Evolutionary conservation across 192 early-diverging fungal species (phyloP).

Genomic region (Rhizophagus sp.): DNA sequence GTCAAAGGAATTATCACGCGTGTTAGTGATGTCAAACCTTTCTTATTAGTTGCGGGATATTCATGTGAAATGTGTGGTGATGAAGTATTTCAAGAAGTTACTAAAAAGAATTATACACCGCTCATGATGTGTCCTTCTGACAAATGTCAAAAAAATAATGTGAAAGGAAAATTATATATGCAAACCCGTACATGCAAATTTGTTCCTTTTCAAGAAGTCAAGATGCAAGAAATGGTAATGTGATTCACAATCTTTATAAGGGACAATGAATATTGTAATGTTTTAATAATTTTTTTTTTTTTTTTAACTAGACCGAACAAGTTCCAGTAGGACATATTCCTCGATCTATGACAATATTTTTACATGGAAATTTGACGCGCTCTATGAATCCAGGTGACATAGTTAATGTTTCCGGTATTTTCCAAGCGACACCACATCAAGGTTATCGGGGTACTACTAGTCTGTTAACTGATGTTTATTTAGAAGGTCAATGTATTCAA

Average conservation of each 20-base stretch:
- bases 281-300: not conserved
- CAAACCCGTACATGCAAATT: slow-evolving; percentile 93
- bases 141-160: slow-evolving; percentile 78
- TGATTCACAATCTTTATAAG: not conserved
- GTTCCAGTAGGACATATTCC: slow-evolving; percentile 99
- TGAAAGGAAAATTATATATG: slow-evolving; percentile 82
- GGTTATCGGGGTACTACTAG: slow-evolving; percentile 91
- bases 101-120: slow-evolving; percentile 71
- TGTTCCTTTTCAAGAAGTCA: slow-evolving; percentile 94
- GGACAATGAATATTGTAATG: not conserved
- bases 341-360: slow-evolving; percentile 90
- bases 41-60: slow-evolving; percentile 84
- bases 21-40: slow-evolving; percentile 91
- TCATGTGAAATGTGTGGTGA: slow-evolving; percentile 92
- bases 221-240: slow-evolving; percentile 89
- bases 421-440: slow-evolving; percentile 88
- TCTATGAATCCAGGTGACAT: slow-evolving; percentile 86
- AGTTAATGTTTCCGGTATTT: slow-evolving; percentile 81
- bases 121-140: slow-evolving; percentile 78
- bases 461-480: slow-evolving; percentile 91
- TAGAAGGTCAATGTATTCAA: slow-evolving; percentile 85
- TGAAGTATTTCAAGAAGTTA: slow-evolving; percentile 96
- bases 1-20: slow-evolving; percentile 93
- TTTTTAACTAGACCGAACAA: slow-evolving; percentile 77
- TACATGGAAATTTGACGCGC: slow-evolving; percentile 79